phyloP scores from a whole-genome alignment of 257 asterid genomes.

The Solanum okadae region DNA sequence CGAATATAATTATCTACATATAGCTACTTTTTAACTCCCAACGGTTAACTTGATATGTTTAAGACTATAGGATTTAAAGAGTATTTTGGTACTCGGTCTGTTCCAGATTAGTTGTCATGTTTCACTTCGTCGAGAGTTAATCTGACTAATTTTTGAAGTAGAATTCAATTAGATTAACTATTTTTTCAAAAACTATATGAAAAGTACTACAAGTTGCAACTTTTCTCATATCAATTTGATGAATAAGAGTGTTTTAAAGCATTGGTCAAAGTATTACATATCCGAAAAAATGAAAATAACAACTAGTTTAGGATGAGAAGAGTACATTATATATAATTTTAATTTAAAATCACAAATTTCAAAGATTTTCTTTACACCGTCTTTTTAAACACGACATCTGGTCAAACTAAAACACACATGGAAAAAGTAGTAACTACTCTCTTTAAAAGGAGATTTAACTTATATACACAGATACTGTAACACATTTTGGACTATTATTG shows the following conservation, averaged over 20 bases:
- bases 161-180: neutral
- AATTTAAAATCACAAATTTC: neutral
- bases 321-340: neutral
- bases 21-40: neutral
- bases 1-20: neutral
- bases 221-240: neutral
- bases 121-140: neutral
- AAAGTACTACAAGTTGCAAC: fast-evolving
- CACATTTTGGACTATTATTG: neutral
- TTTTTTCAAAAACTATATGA: neutral
- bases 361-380: neutral
- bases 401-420: neutral
- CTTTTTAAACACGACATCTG: neutral
- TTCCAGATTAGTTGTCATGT: neutral
- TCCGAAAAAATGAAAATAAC: neutral
- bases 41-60: neutral
- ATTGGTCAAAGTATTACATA: neutral
- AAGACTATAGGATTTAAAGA: neutral
- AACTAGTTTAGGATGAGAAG: neutral
- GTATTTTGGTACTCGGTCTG: neutral
- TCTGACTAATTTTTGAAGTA: neutral
- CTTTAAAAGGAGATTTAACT: neutral
- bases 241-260: neutral
- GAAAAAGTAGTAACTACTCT: neutral
- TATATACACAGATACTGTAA: no score